A percentile compares a stretch with the other conserved stretches of the same genome.
Conservation (phyloP, 2,329 filamentous ascomycete species). For the Xylariaceae sp. region DNA sequence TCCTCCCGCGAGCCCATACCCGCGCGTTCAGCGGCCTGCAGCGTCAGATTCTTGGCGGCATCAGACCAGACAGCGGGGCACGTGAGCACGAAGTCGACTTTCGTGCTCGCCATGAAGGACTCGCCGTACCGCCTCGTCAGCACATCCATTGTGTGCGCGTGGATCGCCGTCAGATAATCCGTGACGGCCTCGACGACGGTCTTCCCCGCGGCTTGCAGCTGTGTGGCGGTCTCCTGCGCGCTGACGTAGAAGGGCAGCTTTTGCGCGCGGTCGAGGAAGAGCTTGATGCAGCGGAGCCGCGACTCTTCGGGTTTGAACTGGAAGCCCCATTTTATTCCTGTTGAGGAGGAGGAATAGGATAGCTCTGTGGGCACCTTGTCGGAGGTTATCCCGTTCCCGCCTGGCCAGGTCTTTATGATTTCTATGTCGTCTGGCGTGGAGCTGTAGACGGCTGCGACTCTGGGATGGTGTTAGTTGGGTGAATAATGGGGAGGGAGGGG, state of each 20-base stretch:
- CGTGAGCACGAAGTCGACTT: slow-evolving; percentile 73
- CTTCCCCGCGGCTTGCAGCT: slow-evolving; percentile 68
- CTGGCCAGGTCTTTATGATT: slow-evolving; percentile 81
- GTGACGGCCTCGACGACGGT: slow-evolving; percentile 74
- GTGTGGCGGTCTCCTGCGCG: slow-evolving; percentile 68
- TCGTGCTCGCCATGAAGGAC: slow-evolving; percentile 70
- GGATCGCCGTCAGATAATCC: slow-evolving; percentile 72
- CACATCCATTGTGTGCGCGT: slow-evolving; percentile 73
- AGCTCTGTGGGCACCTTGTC: slow-evolving; percentile 83
- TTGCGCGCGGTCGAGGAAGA: slow-evolving; percentile 75
- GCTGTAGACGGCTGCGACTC: slow-evolving; percentile 68
- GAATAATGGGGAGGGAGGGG: background rate
- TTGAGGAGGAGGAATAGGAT: slow-evolving; percentile 51
- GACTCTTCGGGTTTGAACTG: slow-evolving; percentile 75
- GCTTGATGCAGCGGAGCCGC: slow-evolving; percentile 74
- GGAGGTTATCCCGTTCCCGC: slow-evolving; percentile 78
- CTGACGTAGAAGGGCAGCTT: slow-evolving; percentile 77
- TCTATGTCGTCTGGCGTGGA: slow-evolving; percentile 74
- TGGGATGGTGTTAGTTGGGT: slow-evolving; percentile 30
- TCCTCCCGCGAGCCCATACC: slow-evolving; percentile 68
- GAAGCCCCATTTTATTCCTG: slow-evolving; percentile 68
- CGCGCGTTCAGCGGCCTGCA: slow-evolving; percentile 70
- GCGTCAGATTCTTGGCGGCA: slow-evolving; percentile 75
- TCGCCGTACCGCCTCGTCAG: slow-evolving; percentile 69
- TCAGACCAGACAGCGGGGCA: slow-evolving; percentile 83